Evolutionary conservation across 306 rosid species (phyloP).

Genomic region (Casuarina equisetifolia): DNA sequence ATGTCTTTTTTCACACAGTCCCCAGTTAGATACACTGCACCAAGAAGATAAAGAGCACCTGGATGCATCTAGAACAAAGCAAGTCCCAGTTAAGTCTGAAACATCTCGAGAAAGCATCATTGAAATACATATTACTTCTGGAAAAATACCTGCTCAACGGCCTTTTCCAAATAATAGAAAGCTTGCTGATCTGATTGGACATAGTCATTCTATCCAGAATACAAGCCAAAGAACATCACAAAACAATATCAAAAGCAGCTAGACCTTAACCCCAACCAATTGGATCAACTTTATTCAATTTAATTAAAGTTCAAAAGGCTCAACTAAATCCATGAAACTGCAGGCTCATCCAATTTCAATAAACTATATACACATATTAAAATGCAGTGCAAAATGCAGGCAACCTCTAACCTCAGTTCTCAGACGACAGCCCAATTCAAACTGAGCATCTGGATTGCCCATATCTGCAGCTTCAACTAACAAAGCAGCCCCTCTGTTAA

Average conservation of each 20-base stretch:
- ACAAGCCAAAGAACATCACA: not conserved
- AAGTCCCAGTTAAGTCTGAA: constrained; percentile 39
- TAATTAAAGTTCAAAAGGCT: not conserved
- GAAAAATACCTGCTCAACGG: constrained; percentile 79
- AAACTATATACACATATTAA: constrained; percentile 1
- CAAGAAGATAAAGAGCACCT: constrained; percentile 91
- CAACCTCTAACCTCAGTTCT: constrained; percentile 71
- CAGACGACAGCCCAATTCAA: constrained; percentile 78
- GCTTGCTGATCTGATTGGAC: constrained; percentile 91
- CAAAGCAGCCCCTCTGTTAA: constrained; percentile 77
- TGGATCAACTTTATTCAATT: not conserved
- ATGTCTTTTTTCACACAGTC: constrained; percentile 79
- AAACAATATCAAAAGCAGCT: not conserved
- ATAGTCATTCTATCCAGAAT: constrained; percentile 58
- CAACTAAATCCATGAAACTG: not conserved
- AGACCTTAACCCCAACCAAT: not conserved
- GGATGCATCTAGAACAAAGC: constrained; percentile 75
- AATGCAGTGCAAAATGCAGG: constrained; percentile 8
- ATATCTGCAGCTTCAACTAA: constrained; percentile 93
- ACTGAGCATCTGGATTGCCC: constrained; percentile 89
- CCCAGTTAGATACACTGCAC: constrained; percentile 82
- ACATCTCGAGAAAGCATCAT: constrained; percentile 17
- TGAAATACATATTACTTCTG: constrained; percentile 22
- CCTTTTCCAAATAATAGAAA: constrained; percentile 88
- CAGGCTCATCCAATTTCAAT: not conserved